Conservation (phyloP, 2,329 filamentous ascomycete genomes). For the Huntiella abstrusa region DNA sequence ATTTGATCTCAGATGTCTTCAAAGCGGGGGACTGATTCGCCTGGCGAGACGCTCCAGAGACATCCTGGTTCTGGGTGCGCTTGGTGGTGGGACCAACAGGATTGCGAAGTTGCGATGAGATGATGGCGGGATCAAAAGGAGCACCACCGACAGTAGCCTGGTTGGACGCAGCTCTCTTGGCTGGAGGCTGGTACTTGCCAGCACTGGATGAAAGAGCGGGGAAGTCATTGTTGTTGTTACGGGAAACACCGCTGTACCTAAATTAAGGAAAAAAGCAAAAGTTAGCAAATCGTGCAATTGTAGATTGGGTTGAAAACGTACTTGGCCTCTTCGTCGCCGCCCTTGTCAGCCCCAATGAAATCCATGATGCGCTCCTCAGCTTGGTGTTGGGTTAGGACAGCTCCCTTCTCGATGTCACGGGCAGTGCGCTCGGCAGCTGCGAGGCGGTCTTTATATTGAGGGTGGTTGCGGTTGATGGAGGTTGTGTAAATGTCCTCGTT, state of each 20-base stretch:
- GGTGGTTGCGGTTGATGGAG: conserved; percentile 64
- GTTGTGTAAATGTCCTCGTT: conserved; percentile 94
- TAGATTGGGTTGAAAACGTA: conserved; percentile 23
- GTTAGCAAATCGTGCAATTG: not conserved
- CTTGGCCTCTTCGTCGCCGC: conserved; percentile 85
- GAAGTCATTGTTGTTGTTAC: conserved; percentile 36
- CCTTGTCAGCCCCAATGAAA: conserved; percentile 42
- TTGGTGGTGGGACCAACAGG: conserved; percentile 4
- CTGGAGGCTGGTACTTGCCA: conserved; percentile 72
- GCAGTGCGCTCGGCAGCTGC: conserved; percentile 69
- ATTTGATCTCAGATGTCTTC: conserved; percentile 19
- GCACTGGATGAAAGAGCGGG: conserved; percentile 32
- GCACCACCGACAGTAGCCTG: conserved; percentile 57
- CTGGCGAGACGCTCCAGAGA: conserved; percentile 1
- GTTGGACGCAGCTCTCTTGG: conserved; percentile 58
- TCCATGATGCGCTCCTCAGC: conserved; percentile 74
- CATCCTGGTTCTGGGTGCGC: conserved; percentile 4
- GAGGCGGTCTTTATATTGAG: conserved; percentile 58
- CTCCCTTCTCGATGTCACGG: conserved; percentile 68
- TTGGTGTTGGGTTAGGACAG: conserved; percentile 59
- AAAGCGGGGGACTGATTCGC: conserved; percentile 14
- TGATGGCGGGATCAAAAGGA: conserved; percentile 74
- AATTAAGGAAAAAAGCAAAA: conserved; percentile 4
- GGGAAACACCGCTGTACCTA: conserved; percentile 81
- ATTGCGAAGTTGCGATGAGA: conserved; percentile 52